Evolutionary conservation across 257 asterid genomes (phyloP), one percentile per base, ranked within the genome.

Genomic region (Ligustrum vulgare): DNA sequence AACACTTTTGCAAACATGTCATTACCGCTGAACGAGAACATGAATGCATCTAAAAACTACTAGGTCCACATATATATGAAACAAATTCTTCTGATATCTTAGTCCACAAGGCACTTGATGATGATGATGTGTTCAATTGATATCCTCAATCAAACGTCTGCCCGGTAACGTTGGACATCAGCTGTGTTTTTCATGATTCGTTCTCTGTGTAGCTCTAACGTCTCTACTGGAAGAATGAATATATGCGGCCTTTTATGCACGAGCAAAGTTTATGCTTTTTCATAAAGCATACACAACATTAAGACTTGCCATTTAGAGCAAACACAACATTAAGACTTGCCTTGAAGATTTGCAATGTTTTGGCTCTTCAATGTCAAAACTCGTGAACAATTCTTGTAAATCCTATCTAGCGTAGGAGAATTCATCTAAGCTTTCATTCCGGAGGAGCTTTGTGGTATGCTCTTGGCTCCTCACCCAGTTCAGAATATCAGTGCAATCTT

Each of bases 381-480:
- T 51, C 20, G 7, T 49, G 23, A 18, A 51, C 60, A 51, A 60
- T 20, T 31, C 66, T 20, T 60, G 66, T 9, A 13, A 11, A 60
- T 60, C 13, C 34, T 60, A 60, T 22, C 66, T 23, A 34, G 67
- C 34, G 12, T 25, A 25, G 16, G 67, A 60, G 67, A 60, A 22
- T 12, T 60, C 16, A 25, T 23, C 67, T 25, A 23, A 9, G 33
- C 28, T 60, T 8, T 23, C 67, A 22, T 60, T 60, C 67, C 67
- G 3, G 2, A 23, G 67, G 67, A 8, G 62, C 33, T 8, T 25
- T 8, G 33, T 4, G 7, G 67, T 60, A 23, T 85, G 77, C 66
- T 80, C 79, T 76, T 85, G 87, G n/a, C 79, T 80, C 80, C 77
- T 82, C 86, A 94, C 89, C 98, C 98, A 89, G 43, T 94, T 92